A percentile compares a stretch with the other conserved stretches of the same genome.
phyloP scores from a whole-genome alignment of 2,329 filamentous ascomycete species.

The Pseudogymnoascus sp. region DNA sequence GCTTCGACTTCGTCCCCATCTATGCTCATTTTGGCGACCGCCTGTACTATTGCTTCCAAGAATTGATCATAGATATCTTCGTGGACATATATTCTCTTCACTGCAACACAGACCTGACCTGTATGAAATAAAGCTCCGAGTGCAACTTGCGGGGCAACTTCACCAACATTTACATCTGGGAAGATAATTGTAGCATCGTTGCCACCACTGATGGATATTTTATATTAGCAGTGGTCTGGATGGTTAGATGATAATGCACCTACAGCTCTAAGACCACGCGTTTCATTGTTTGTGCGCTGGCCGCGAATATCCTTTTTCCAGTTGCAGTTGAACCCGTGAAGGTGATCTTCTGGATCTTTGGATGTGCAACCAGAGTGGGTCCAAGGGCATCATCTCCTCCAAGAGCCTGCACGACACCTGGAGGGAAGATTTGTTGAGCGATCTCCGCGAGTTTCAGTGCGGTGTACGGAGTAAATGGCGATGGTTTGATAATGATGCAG shows the following conservation, averaged over 20 bases:
- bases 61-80: slow-evolving; percentile 52
- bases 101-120: slow-evolving; percentile 48
- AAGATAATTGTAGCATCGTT: slow-evolving; percentile 50
- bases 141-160: slow-evolving; percentile 38
- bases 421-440: slow-evolving; percentile 41
- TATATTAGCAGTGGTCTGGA: not conserved
- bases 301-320: slow-evolving; percentile 42
- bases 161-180: slow-evolving; percentile 43
- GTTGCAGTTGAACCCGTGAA: slow-evolving; percentile 52
- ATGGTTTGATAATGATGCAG: slow-evolving; percentile 51
- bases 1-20: slow-evolving; percentile 30
- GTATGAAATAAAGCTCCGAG: slow-evolving; percentile 45
- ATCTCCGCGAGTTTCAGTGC: slow-evolving; percentile 47
- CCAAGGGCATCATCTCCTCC: slow-evolving; percentile 49
- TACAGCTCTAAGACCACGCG: slow-evolving; percentile 41
- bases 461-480: slow-evolving; percentile 48
- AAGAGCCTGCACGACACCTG: slow-evolving; percentile 49
- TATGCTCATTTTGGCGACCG: slow-evolving; percentile 34
- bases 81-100: slow-evolving; percentile 56
- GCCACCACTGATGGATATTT: slow-evolving; percentile 33
- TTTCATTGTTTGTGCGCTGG: slow-evolving; percentile 45
- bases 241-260: not conserved
- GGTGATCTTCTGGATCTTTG: slow-evolving; percentile 48
- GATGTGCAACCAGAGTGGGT: slow-evolving; percentile 46
- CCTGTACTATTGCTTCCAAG: slow-evolving; percentile 37